Conservation (phyloP, 1,284 basidiomycete genomes). For the Cutaneotrichosporon mucoides region DNA sequence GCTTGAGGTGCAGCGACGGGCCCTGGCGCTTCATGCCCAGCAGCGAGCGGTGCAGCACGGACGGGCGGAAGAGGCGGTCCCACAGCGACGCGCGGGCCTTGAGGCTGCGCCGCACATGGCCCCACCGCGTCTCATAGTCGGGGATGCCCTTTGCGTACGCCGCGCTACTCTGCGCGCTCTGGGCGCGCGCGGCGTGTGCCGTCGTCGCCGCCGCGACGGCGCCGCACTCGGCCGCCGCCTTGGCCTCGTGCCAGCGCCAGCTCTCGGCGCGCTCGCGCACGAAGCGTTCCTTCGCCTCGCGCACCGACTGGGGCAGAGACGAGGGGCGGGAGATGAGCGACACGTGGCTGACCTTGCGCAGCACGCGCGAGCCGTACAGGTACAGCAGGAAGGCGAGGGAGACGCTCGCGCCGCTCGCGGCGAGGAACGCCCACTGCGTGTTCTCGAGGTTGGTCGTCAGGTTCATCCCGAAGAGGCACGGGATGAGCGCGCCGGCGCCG, state of each 20-base stretch:
- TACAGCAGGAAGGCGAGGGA: slow-evolving; percentile 39
- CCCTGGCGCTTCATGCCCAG: slow-evolving; percentile 9
- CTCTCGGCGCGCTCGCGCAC: slow-evolving; percentile 14
- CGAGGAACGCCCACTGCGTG: slow-evolving; percentile 47
- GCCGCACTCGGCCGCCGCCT: slow-evolving; percentile 2
- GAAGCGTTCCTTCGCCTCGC: slow-evolving; percentile 18
- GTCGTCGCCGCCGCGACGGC: neutral
- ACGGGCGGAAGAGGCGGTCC: slow-evolving; percentile 20
- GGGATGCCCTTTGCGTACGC: slow-evolving; percentile 4
- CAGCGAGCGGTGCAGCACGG: slow-evolving; percentile 9
- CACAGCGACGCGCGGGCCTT: slow-evolving; percentile 7
- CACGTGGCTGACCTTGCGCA: slow-evolving; percentile 43
- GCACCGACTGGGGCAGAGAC: slow-evolving; percentile 11
- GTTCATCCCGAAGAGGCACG: slow-evolving; percentile 95
- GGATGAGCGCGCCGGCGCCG: slow-evolving; percentile 84
- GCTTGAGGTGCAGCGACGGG: neutral
- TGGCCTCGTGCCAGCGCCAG: slow-evolving; percentile 9
- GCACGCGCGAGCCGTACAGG: slow-evolving; percentile 36
- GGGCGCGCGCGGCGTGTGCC: neutral
- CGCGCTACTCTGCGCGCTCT: neutral
- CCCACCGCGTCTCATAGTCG: slow-evolving; percentile 19
- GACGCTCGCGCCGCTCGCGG: slow-evolving; percentile 39
- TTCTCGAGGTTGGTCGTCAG: slow-evolving; percentile 53
- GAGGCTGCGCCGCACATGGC: slow-evolving; percentile 9
- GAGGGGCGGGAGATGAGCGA: slow-evolving; percentile 25